Base-by-base conservation (phyloP, 1,284 basidiomycete genomes). In the Wolfiporia cocos region DNA sequence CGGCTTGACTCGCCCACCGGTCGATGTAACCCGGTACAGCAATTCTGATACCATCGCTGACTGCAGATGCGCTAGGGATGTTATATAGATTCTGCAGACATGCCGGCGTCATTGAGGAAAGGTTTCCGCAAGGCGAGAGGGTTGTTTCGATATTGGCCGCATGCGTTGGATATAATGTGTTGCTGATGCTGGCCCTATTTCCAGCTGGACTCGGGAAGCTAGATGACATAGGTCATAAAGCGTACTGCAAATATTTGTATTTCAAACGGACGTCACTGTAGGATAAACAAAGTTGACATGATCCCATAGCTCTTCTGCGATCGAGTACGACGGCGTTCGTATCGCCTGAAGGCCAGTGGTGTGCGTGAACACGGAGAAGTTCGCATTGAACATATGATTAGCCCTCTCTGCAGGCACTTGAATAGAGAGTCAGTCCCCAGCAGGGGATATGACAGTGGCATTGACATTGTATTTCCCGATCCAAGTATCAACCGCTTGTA, bases 51-150 rank as follows among this genome's bases (percentile, higher is more conserved):
- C 52, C 58, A 15, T 47, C 51, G 0, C 66, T 63, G 3, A 70
- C 64, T 5, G 57, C 54, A 2, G 72, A 71, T 0, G 68, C 66
- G 44, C 78, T 78, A 3, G 53, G 52, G 12, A 64, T 62, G 7
- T 74, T 74, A 55, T 81, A 83, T 29, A 81, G 52, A 3, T 64
- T 65, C 42, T 70, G 61, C 40, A 83, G 55, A 51, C 78, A 83
- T 1, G 71, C 58, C 9, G 77, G 77, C 5, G 24, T 34, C 7
- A 47, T n/a, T n/a, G n/a, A n/a, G n/a, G n/a, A n/a, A n/a, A n/a
- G n/a, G n/a, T n/a, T n/a, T n/a, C n/a, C n/a, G 26, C n/a, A 7
- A 9, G 26, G 7, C 26, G 23, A 24, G n/a, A n/a, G 11, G 20
- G 22, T 21, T 17, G 18, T 4, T 11, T 20, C 3, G 21, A 20